Conservation (phyloP, 2,329 filamentous ascomycete genomes). For the Ophiostoma sp. region DNA sequence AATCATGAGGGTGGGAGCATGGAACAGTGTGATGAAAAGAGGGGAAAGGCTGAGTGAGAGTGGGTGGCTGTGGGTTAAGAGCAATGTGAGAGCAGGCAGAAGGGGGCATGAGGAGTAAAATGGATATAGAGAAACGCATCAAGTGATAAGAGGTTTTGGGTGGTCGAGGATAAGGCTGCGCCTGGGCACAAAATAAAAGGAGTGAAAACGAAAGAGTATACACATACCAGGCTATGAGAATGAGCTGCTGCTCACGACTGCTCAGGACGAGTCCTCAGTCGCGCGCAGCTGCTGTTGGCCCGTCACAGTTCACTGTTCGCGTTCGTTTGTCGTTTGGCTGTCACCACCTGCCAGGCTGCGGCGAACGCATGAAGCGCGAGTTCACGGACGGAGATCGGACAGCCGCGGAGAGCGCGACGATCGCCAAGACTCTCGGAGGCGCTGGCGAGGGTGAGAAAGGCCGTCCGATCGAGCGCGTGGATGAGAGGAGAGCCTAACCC, state of each 20-base stretch:
- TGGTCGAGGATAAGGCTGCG: not conserved
- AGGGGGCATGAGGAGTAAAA: not conserved
- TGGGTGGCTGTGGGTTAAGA: not conserved
- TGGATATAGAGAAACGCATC: not conserved
- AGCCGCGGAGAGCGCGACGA: not conserved
- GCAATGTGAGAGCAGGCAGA: not conserved
- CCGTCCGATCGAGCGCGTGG: not conserved
- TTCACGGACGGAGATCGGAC: not conserved
- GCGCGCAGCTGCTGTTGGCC: not conserved
- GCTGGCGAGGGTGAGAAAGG: not conserved
- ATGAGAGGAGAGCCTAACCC: too few relatives aligned
- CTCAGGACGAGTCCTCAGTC: not conserved
- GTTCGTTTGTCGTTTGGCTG: not conserved
- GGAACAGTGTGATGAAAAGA: not conserved
- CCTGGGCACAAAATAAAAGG: not conserved
- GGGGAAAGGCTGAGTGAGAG: not conserved
- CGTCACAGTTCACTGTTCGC: not conserved
- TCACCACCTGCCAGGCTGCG: not conserved
- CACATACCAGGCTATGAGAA: not conserved
- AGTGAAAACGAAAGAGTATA: not conserved
- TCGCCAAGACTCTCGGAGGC: not conserved
- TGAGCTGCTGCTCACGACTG: not conserved
- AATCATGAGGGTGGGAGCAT: not conserved
- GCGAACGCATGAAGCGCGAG: conserved; percentile 1
- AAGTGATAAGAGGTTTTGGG: not conserved